Percentiles rank a stretch among this genome's conserved stretches.
phyloP scores from a whole-genome alignment of 2,329 filamentous ascomycete species.

The Aspergillus brasiliensis region DNA sequence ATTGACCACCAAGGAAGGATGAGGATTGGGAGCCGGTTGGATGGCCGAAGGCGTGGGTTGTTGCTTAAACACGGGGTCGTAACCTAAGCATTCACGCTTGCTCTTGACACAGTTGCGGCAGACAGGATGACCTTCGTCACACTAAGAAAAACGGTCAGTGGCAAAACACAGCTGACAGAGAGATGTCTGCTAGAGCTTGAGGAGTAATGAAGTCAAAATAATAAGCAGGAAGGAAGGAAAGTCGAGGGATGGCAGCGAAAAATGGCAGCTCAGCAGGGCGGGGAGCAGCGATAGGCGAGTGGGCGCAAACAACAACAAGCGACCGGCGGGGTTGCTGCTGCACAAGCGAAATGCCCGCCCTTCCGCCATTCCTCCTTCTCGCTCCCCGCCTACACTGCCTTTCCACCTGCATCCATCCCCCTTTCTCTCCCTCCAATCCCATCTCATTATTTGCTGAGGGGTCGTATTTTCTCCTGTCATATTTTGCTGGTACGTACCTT shows the following conservation, averaged over 20 bases:
- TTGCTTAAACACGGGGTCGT: constrained; percentile 73
- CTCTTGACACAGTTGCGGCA: constrained; percentile 74
- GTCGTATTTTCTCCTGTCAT: not conserved
- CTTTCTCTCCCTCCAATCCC: not conserved
- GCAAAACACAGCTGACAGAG: not conserved
- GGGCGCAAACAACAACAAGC: constrained; percentile 16
- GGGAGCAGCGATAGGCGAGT: constrained; percentile 9
- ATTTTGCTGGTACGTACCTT: constrained; percentile 59
- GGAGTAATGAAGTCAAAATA: constrained; percentile 21
- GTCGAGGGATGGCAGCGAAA: constrained; percentile 18
- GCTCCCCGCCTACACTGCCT: constrained; percentile 6
- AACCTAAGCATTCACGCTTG: constrained; percentile 68
- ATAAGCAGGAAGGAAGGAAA: constrained; percentile 10
- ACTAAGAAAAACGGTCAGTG: constrained; percentile 57
- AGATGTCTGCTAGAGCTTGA: constrained; percentile 11
- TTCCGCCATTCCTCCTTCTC: constrained; percentile 10
- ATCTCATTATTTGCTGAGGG: not conserved
- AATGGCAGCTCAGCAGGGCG: constrained; percentile 9
- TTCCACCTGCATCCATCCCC: not conserved
- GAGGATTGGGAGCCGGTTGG: constrained; percentile 58
- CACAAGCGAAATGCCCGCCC: constrained; percentile 28
- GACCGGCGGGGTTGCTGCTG: constrained; percentile 22
- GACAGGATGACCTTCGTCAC: constrained; percentile 90
- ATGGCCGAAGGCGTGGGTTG: constrained; percentile 68
- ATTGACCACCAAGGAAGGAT: constrained; percentile 43